Conservation (phyloP, 1,284 basidiomycete genomes). For the Trametes sp. region DNA sequence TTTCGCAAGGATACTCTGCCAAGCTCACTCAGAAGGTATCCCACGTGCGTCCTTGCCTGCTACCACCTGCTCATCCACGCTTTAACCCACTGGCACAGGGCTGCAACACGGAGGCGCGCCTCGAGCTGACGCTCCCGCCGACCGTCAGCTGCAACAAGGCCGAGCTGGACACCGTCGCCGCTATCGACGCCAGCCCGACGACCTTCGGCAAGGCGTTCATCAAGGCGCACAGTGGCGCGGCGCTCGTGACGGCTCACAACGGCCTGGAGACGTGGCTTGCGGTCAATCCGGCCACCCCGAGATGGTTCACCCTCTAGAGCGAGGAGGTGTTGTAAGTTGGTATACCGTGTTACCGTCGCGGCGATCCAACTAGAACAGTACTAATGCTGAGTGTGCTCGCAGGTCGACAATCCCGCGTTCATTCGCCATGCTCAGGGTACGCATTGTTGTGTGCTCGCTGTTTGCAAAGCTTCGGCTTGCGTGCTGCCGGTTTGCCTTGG, state of each 20-base stretch:
- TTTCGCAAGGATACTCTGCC: slow-evolving; percentile 3
- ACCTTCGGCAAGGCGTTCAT: slow-evolving; percentile 13
- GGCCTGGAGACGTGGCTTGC: slow-evolving; percentile 17
- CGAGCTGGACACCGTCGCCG: slow-evolving; percentile 18
- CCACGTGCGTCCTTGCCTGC: not conserved
- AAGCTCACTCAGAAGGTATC: slow-evolving; percentile 16
- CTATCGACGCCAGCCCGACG: slow-evolving; percentile 15
- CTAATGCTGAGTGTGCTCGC: no score
- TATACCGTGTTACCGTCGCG: no score
- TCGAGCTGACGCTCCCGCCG: slow-evolving; percentile 18
- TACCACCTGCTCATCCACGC: not conserved
- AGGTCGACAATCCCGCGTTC: no score
- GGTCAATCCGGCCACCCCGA: slow-evolving; percentile 16
- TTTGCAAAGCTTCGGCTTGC: no score
- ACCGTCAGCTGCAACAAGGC: slow-evolving; percentile 19
- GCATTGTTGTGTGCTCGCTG: no score
- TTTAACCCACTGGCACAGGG: no score
- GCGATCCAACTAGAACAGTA: no score
- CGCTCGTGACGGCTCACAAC: not conserved
- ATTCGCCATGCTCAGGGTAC: no score
- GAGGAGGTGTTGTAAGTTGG: no score
- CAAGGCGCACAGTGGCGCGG: slow-evolving; percentile 14
- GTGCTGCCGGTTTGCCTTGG: no score
- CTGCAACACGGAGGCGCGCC: slow-evolving; percentile 8
- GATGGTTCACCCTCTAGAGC: slow-evolving; percentile 7